Evolutionary conservation across 805 yeast species (phyloP), one percentile per base, ranked within the genome.

Genomic region (Saturnispora serradocipensis): DNA sequence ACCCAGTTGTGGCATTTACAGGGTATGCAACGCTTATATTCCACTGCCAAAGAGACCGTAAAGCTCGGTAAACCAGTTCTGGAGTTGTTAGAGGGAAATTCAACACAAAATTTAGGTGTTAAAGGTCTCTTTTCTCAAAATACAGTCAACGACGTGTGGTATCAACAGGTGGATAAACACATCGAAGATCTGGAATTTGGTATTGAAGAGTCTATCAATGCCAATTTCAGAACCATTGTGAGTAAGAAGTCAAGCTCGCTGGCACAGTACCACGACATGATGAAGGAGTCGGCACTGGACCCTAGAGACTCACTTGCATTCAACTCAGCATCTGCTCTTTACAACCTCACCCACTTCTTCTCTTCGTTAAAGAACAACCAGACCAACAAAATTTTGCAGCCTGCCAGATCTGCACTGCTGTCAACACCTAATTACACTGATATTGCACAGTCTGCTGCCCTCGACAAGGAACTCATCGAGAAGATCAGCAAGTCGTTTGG

Each of bases 401-500:
- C 72, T 20, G 57, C 50, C 40, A 11, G 73, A 73, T 24, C 62
- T 79, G 15, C 38, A 27, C 32, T 53, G 16, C 63, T 81, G 32
- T 62, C 70, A 48, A 60, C 61, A 4, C 63, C 67, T 27, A 22
- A 24, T 16, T 59, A 59, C 36, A 34, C 72, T 48, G 69, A 56
- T 62, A 62, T 53, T 63, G 64, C 60, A 32, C 9, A 27, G n/a
- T 60, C 62, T 51, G 9, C 20, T 11, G 62, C 62, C n/a, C 52
- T 56, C 4, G 53, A 54, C 30, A 58, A 56, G 11, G 57, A 56
- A 15, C 67, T 81, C 46, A 63, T 64, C 22, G 64, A 69, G 25
- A 78, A 85, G 69, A 72, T 87, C 27, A 67, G 68, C 20, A 69
- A 73, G 42, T 77, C 84, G 2, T 89, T 89, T 67, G 96, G 96